phyloP scores from a whole-genome alignment of 345 rosid genomes.

The Geranium brycei region DNA sequence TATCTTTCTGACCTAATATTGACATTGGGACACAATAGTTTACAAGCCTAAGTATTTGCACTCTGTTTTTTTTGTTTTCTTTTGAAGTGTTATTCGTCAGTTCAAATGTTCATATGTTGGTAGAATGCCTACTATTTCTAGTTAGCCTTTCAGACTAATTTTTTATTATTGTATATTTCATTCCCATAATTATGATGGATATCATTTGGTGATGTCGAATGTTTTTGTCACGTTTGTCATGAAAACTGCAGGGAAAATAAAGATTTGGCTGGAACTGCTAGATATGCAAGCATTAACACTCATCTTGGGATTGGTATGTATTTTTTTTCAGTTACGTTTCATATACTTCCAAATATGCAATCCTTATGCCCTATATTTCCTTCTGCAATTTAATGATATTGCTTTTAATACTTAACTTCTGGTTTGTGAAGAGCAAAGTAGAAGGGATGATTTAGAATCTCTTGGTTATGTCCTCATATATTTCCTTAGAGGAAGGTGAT shows the following conservation, averaged over 20 bases:
- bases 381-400: neutral
- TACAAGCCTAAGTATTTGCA: too few relatives aligned
- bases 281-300: slow-evolving; percentile 99
- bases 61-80: too few relatives aligned
- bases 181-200: too few relatives aligned
- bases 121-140: too few relatives aligned
- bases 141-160: too few relatives aligned
- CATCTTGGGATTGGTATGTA: slow-evolving; percentile 90
- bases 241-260: slow-evolving; percentile 65
- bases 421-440: slow-evolving; percentile 66
- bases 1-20: too few relatives aligned
- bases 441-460: slow-evolving; percentile 95
- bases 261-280: slow-evolving; percentile 92
- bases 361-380: neutral
- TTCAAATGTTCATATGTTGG: too few relatives aligned
- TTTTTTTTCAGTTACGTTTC: neutral
- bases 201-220: neutral
- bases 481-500: slow-evolving; percentile 86
- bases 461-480: slow-evolving; percentile 97
- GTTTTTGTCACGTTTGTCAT: neutral
- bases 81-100: too few relatives aligned
- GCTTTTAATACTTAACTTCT: slow-evolving; percentile 4
- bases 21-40: too few relatives aligned
- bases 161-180: too few relatives aligned
- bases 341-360: too few relatives aligned